Percentiles rank a stretch among this genome's conserved stretches.
These are phyloP conservation scores for Aspergillus melleus DNA, from an alignment of 2,329 filamentous ascomycete species.

Conservation along the genomic window DNA sequence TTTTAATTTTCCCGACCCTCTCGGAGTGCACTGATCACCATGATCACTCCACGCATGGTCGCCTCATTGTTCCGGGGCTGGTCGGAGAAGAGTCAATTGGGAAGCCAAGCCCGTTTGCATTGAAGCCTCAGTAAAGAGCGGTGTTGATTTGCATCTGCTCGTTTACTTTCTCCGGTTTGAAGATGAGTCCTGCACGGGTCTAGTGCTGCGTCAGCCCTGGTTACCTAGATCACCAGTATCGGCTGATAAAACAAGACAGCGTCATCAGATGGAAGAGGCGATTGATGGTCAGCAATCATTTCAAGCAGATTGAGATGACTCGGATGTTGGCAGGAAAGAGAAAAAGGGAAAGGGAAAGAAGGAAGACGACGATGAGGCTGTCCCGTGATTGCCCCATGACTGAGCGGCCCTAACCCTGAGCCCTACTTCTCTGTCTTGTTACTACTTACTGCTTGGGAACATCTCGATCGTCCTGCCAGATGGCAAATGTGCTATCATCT, in stretches of 20 bases:
- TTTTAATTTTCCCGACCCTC: too few relatives aligned
- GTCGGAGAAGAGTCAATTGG: conserved; percentile 12
- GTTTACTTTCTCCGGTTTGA: neutral
- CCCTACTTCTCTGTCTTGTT: conserved; percentile 1
- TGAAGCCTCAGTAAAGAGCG: conserved; percentile 11
- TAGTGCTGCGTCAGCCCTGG: too few relatives aligned
- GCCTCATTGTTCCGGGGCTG: conserved; percentile 23
- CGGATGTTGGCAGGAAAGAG: neutral
- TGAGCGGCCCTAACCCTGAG: conserved; percentile 13
- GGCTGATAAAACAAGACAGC: too few relatives aligned
- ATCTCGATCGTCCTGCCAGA: neutral
- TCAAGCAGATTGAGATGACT: neutral
- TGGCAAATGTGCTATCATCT: too few relatives aligned
- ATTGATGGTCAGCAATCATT: too few relatives aligned
- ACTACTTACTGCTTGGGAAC: neutral
- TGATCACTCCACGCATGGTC: conserved; percentile 15
- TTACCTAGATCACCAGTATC: too few relatives aligned
- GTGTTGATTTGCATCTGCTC: conserved; percentile 9
- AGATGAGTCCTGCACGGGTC: neutral
- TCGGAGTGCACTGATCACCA: conserved; percentile 11
- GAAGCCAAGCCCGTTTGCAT: conserved; percentile 12
- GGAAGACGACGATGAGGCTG: neutral
- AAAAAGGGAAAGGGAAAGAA: neutral
- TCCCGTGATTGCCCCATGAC: conserved; percentile 5
- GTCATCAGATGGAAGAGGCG: too few relatives aligned